phyloP scores from a whole-genome alignment of 768 basidiomycete genomes.

The Peribolospora baueri region DNA sequence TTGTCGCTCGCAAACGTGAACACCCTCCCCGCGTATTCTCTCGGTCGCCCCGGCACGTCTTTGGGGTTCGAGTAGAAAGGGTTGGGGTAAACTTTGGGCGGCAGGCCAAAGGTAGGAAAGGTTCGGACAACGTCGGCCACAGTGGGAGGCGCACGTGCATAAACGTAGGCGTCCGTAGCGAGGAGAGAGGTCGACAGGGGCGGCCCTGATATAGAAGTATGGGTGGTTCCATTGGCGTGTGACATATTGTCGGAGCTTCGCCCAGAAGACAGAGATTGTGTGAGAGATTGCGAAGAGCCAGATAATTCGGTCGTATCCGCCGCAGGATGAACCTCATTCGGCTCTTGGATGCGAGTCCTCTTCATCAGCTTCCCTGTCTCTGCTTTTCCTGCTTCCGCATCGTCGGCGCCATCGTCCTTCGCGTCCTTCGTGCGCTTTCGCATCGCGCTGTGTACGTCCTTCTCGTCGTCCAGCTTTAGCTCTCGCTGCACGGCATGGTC shows the following conservation, averaged over 20 bases:
- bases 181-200: constrained; percentile 3
- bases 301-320: too few relatives aligned
- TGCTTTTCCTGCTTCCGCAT: too few relatives aligned
- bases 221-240: too few relatives aligned
- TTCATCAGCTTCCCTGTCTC: too few relatives aligned
- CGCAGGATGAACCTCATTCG: too few relatives aligned
- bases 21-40: constrained; percentile 56
- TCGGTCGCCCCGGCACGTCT: constrained; percentile 43
- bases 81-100: constrained; percentile 40
- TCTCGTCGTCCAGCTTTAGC: constrained; percentile 8
- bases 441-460: background rate
- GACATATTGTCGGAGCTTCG: too few relatives aligned
- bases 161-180: background rate
- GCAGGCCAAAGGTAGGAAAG: constrained; percentile 23
- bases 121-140: constrained; percentile 26
- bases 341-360: too few relatives aligned
- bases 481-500: constrained; percentile 4
- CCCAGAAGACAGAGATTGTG: too few relatives aligned
- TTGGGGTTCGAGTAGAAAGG: constrained; percentile 50
- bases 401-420: background rate
- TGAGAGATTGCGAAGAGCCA: too few relatives aligned
- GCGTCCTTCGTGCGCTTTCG: background rate
- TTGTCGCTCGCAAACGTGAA: constrained; percentile 46
- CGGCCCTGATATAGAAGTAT: too few relatives aligned
- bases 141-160: constrained; percentile 17